Base-by-base conservation (phyloP, 164 flowering plant genomes). In the Euptelea pleiosperma region DNA sequence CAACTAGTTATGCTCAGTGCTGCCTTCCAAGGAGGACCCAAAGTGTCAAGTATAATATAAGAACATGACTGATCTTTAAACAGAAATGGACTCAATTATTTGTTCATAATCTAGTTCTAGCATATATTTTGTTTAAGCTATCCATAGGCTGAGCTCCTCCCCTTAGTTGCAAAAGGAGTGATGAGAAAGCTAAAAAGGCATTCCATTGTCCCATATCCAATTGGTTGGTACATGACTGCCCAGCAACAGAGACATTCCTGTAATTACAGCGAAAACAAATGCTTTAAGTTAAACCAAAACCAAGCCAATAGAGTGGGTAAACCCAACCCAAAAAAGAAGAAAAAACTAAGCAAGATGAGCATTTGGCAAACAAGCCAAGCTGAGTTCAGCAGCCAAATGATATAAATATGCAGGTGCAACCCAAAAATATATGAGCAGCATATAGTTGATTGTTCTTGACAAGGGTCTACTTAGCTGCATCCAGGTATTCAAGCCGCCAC, bases 141-240 rank as follows among this genome's bases (percentile, higher is more conserved):
- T 4, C 58, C 45, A 55, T 8, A 40, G 58, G 58, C 39, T 33
- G 19, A 25, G 8, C 29, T 42, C 53, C 42, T n/a, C 42, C 0
- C 2, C 0, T 33, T 22, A 24, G 7, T 45, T 41, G 15, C 50
- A 44, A 34, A 29, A 12, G 21, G 28, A 11, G 57, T 36, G 4
- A 24, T 0, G 3, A 31, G 28, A 30, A 12, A 48, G 33, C 31
- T 8, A 50, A 31, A 18, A 18, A 31, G 2, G 12, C 12, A 29
- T 16, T 34, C 28, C 46, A 39, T 21, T 8, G 18, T 14, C 7
- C 37, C 33, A 55, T 11, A 56, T 41, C 28, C 19, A 19, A 44
- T 31, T 14, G 14, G 28, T 6, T 14, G 22, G 33, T 19, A 24
- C 14, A 7, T 7, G 2, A 37, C 1, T 18, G 25, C 8, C 19